Evolutionary conservation across 176 grass and related monocot species (phyloP), one percentile per base, ranked within the genome.

Genomic region (Carex myosuroides): DNA sequence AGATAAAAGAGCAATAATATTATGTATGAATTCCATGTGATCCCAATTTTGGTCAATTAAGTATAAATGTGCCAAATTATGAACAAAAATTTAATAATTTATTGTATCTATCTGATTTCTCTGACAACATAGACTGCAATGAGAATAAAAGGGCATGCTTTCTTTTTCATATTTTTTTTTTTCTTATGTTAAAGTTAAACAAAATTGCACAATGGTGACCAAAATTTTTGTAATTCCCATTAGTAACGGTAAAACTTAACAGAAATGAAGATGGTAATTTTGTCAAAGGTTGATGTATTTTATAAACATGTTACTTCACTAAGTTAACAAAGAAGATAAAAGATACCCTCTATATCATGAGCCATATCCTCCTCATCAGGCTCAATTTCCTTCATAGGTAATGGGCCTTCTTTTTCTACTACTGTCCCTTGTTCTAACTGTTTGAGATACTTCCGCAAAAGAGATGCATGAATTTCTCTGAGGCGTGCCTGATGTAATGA

Each of bases 381-480:
- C 18, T 81, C 13, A 24, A 74, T 61, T 83, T 92, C 91, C 71
- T 91, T 79, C 65, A 91, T 80, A 64, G 86, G 82, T 70, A 83
- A 86, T 13, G 82, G 81, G 17, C 62, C 69, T 65, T 78, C 87
- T 33, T 81, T 78, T 78, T 91, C 89, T 80, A 29, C 80, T 82
- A 82, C 60, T 2, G 8, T 87, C 86, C 83, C 70, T 84, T 98
- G 87, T 85, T 95, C 96, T 56, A 95, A 70, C 59, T 35, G 89
- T 84, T 94, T 91, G n/a, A 99, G 84, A 92, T 99, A 89, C 83
- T 99, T 99, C 68, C 91, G 81, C 65, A 99, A 83, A 42, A 95
- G 88, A 89, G 93, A 95, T 81, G 96, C 86, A 88, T 99, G 96
- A 60, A 95, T 95, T 88, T 99, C 96, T 80, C 85, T 93, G 26